Evolutionary conservation across 352 stramenopile species (phyloP).

Genomic region (Pythium aristosporum): DNA sequence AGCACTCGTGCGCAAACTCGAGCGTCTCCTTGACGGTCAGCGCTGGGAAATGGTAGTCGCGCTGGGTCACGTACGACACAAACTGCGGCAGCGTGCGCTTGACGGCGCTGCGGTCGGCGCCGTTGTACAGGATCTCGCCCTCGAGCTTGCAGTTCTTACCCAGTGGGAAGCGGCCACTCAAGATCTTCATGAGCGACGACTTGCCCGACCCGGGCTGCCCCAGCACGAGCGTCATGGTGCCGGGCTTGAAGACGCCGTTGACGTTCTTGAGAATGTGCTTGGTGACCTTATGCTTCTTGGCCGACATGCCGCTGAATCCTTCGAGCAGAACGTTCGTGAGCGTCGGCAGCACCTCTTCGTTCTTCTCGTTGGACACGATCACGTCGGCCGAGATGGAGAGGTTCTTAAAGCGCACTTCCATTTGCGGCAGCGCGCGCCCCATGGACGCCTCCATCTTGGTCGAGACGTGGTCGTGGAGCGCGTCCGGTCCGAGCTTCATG

Average conservation of each 20-base stretch:
- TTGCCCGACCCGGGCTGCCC: conserved; percentile 57
- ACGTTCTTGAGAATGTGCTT: conserved; percentile 51
- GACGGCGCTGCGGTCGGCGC: conserved; percentile 31
- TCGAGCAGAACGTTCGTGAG: conserved; percentile 52
- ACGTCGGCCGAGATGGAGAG: conserved; percentile 49
- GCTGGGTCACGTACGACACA: conserved; percentile 55
- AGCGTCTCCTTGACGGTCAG: conserved; percentile 60
- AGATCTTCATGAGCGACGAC: conserved; percentile 58
- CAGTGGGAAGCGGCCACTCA: conserved; percentile 49
- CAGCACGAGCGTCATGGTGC: conserved; percentile 62
- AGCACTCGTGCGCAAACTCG: conserved; percentile 59
- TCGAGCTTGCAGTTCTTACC: conserved; percentile 40
- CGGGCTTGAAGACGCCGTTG: conserved; percentile 46
- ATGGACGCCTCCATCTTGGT: conserved; percentile 41
- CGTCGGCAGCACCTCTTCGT: conserved; percentile 39
- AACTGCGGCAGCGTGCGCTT: conserved; percentile 43
- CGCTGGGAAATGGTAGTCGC: conserved; percentile 42
- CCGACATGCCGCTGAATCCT: conserved; percentile 34
- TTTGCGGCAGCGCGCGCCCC: conserved; percentile 49
- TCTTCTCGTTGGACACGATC: conserved; percentile 34
- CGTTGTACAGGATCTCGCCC: conserved; percentile 59
- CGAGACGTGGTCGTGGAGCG: conserved; percentile 41
- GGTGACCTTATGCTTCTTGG: conserved; percentile 43
- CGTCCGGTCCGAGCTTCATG: conserved; percentile 33
- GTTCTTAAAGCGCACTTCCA: conserved; percentile 59